Evolutionary conservation across 2,329 filamentous ascomycete genomes (phyloP), one percentile per base, ranked within the genome.

Genomic region (Helotiales sp.): DNA sequence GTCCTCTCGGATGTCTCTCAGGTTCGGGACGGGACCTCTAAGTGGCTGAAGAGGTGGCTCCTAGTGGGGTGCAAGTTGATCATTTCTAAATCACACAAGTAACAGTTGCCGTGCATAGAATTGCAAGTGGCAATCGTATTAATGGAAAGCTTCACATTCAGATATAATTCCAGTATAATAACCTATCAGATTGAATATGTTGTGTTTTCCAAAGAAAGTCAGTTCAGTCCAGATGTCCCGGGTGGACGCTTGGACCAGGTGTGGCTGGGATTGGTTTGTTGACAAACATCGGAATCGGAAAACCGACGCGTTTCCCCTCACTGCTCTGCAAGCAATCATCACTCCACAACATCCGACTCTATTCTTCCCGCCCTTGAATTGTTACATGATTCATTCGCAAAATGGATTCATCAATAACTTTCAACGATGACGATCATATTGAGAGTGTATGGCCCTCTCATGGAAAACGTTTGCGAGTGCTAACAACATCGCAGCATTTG

Each of bases 331-430:
- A 47, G 17, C 17, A 26, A 47, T 6, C 34, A 26, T 22, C 17
- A 28, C 24, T 54, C 45, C 43, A 24, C 45, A 20, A 40, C 15
- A 24, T 26, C 34, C 4, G 43, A 45, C 59, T 59, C 22, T 40
- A 63, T 65, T 67, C 34, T 52, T 43, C 45, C 40, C 47, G 59
- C 17, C 45, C 47, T 26, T 22, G 45, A 40, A 62, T 62, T 28
- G 13, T 43, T 28, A 40, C 17, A 60, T 40, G 40, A 61, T 28
- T 47, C 20, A 59, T 61, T 30, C 47, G 50, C 55, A 67, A 63
- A 54, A 77, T 77, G 75, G 72, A 77, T 61, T 70, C 69, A 57
- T 64, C 68, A 65, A 69, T 75, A 69, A 73, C 68, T 57, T 75
- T 70, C 61, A 73, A 72, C 49, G 74, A 75, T 54, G 70, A 73